These are phyloP conservation scores for Zizania latifolia DNA, from an alignment of 176 grass and related monocot species.

Conservation along the genomic window DNA sequence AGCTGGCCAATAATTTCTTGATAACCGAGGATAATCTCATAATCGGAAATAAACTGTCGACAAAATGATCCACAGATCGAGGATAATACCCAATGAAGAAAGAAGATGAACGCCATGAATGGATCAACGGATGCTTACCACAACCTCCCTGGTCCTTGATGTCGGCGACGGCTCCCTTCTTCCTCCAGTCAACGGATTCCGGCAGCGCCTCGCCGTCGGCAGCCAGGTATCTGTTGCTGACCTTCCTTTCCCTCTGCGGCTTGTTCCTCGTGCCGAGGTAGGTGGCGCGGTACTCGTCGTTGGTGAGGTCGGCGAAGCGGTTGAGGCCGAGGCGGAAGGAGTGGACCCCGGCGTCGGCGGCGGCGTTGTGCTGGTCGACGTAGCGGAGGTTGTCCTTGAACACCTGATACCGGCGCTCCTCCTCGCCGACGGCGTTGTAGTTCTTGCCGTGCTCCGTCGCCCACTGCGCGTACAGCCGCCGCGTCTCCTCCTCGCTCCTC, in stretches of 20 bases:
- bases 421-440: constrained; percentile 56
- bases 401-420: constrained; percentile 49
- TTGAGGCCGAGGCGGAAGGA: constrained; percentile 76
- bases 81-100: too few species aligned
- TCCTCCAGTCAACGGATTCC: constrained; percentile 66
- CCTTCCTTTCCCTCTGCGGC: constrained; percentile 32
- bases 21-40: not conserved
- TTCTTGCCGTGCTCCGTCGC: constrained; percentile 35
- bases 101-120: not conserved
- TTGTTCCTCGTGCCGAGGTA: constrained; percentile 53
- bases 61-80: not conserved
- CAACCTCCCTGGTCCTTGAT: constrained; percentile 89
- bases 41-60: not conserved
- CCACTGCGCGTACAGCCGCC: constrained; percentile 62
- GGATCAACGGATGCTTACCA: constrained; percentile 34
- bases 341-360: constrained; percentile 65
- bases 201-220: constrained; percentile 47
- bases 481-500: constrained; percentile 63
- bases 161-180: constrained; percentile 50
- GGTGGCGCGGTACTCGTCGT: constrained; percentile 71
- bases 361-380: constrained; percentile 74
- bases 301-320: constrained; percentile 88
- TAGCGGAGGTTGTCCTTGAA: constrained; percentile 74
- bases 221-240: constrained; percentile 47
- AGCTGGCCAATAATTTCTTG: not conserved